phyloP scores from a whole-genome alignment of 352 stramenopile species.

The Saprolegnia diclina region DNA sequence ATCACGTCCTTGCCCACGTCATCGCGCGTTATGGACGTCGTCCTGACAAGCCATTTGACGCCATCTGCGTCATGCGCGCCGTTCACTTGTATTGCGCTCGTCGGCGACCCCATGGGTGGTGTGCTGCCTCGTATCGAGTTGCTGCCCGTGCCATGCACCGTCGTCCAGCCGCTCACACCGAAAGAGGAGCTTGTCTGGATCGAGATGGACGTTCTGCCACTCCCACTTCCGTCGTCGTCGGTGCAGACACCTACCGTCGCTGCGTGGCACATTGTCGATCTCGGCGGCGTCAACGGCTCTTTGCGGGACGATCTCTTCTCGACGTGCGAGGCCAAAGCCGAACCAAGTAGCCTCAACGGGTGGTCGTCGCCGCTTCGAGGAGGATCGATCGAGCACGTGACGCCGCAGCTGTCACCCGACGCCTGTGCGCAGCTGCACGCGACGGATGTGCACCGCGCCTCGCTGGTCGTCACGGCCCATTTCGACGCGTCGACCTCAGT shows the following conservation, averaged over 20 bases:
- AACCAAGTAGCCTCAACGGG: background rate
- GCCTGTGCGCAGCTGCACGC: conserved; percentile 28
- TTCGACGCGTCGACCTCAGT: conserved; percentile 32
- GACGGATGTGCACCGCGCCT: conserved; percentile 37
- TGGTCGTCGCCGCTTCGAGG: conserved; percentile 65
- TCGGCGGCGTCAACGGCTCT: conserved; percentile 1
- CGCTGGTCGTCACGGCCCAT: conserved; percentile 54
- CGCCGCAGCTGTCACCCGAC: conserved; percentile 39
- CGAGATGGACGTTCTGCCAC: background rate
- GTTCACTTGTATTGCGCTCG: conserved; percentile 57
- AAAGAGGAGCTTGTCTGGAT: conserved; percentile 72
- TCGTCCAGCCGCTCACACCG: conserved; percentile 45
- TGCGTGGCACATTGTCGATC: conserved; percentile 10
- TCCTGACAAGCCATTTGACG: conserved; percentile 45
- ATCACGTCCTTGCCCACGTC: conserved; percentile 36
- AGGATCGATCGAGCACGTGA: conserved; percentile 43
- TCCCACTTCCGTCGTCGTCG: background rate
- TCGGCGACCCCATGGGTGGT: conserved; percentile 66
- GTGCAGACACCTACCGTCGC: background rate
- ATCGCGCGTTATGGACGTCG: conserved; percentile 48
- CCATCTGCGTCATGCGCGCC: conserved; percentile 46
- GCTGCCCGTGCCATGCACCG: conserved; percentile 55
- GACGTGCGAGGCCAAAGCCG: background rate
- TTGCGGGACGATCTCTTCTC: conserved; percentile 24
- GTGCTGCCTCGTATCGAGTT: conserved; percentile 54